Conservation (phyloP, 805 yeast species). For the Teunomyces gatunensis region DNA sequence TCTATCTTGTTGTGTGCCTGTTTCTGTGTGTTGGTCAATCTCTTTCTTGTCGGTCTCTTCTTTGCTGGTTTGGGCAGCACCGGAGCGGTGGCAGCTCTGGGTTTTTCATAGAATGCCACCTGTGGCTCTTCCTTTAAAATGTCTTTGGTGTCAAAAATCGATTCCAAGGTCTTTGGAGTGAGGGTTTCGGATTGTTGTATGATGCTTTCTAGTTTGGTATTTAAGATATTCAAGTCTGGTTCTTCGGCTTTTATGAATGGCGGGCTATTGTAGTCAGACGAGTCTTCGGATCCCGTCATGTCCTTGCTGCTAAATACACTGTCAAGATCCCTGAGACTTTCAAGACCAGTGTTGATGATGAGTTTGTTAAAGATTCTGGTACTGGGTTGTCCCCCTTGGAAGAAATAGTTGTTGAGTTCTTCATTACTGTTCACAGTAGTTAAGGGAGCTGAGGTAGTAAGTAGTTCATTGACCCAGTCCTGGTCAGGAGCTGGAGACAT, state of each 20-base stretch:
- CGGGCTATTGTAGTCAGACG: conserved; percentile 7
- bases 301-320: conserved; percentile 10
- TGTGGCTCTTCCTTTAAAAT: conserved; percentile 12
- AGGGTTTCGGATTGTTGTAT: conserved; percentile 14
- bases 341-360: not conserved
- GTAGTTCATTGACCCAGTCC: conserved; percentile 21
- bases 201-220: conserved; percentile 14
- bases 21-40: conserved; percentile 57
- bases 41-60: conserved; percentile 42
- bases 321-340: conserved; percentile 7
- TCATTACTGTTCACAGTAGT: conserved; percentile 12
- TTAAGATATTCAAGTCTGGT: conserved; percentile 12
- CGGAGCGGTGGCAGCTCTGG: not conserved
- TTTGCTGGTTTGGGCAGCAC: conserved; percentile 1
- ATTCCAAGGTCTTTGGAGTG: conserved; percentile 23
- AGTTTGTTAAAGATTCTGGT: not conserved
- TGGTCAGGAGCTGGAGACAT: conserved; percentile 7
- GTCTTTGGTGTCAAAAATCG: conserved; percentile 29
- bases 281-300: conserved; percentile 11
- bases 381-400: not conserved
- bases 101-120: not conserved
- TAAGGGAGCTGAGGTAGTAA: conserved; percentile 17
- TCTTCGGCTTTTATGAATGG: conserved; percentile 1
- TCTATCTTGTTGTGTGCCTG: conserved; percentile 74
- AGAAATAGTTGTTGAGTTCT: conserved; percentile 2